A percentile compares a stretch with the other conserved stretches of the same genome.
Conservation (phyloP, 768 basidiomycete genomes). For the Inosperma sp. region DNA sequence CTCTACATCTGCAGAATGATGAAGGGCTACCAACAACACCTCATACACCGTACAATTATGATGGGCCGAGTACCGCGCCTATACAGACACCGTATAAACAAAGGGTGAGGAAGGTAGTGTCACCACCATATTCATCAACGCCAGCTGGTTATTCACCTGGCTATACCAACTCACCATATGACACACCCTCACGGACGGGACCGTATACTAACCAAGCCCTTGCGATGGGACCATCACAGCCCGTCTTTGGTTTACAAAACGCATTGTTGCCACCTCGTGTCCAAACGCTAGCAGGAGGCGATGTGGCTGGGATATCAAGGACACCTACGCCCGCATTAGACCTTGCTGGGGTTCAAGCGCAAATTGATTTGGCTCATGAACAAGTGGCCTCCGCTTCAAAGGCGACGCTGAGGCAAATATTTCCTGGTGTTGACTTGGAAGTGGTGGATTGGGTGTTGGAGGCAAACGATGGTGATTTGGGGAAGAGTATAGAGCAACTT, state of each 20-base stretch:
- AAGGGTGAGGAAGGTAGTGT: constrained; percentile 53
- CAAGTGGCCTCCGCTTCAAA: constrained; percentile 65
- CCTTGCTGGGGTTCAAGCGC: constrained; percentile 61
- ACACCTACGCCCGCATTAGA: constrained; percentile 70
- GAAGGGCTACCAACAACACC: constrained; percentile 26
- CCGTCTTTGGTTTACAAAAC: constrained; percentile 16
- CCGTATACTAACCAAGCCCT: constrained; percentile 48
- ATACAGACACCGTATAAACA: constrained; percentile 73
- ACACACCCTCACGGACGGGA: constrained; percentile 47
- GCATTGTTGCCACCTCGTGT: constrained; percentile 43
- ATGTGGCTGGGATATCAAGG: constrained; percentile 50
- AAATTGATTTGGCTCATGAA: constrained; percentile 76
- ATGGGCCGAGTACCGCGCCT: constrained; percentile 30
- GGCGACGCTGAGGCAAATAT: constrained; percentile 83
- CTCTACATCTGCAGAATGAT: constrained; percentile 22
- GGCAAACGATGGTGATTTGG: constrained; percentile 83
- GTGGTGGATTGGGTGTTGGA: constrained; percentile 87
- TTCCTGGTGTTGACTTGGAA: constrained; percentile 77
- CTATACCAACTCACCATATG: constrained; percentile 35
- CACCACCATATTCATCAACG: constrained; percentile 36
- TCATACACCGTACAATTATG: constrained; percentile 37
- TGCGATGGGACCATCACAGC: constrained; percentile 48
- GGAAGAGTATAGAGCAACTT: constrained; percentile 81
- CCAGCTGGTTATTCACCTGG: constrained; percentile 34
- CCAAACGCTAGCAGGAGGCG: constrained; percentile 34